phyloP scores from a whole-genome alignment of 1,139 yeast genomes.

The Zygosaccharomyces pseudobailii region DNA sequence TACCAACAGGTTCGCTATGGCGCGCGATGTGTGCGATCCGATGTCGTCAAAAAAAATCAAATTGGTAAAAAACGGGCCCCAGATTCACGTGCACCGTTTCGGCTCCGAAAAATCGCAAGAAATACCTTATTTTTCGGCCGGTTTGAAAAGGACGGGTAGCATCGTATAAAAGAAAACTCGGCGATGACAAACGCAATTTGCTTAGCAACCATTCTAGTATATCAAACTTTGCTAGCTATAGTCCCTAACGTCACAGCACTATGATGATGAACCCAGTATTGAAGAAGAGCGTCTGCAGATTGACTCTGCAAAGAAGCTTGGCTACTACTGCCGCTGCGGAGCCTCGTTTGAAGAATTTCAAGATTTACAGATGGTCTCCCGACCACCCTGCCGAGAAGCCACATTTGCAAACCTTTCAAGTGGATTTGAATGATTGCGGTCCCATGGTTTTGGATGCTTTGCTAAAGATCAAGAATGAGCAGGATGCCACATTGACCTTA shows the following conservation, averaged over 20 bases:
- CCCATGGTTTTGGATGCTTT: conserved; percentile 98
- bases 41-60: no score
- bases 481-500: conserved; percentile 90
- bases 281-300: conserved; percentile 13
- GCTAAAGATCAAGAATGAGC: conserved; percentile 91
- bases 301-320: conserved; percentile 25
- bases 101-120: conserved; percentile 9
- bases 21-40: no score
- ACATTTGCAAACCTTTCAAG: conserved; percentile 70
- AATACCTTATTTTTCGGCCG: not conserved
- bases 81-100: conserved; percentile 2
- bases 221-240: not conserved
- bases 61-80: not conserved
- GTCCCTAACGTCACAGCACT: not conserved
- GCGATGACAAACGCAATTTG: not conserved
- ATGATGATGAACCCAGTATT: conserved; percentile 12
- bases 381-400: conserved; percentile 95
- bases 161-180: not conserved
- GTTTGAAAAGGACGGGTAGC: not conserved
- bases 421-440: conserved; percentile 88
- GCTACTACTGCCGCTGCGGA: conserved; percentile 35
- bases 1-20: no score
- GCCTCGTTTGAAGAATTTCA: conserved; percentile 73
- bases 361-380: conserved; percentile 97
- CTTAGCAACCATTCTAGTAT: not conserved